Percentiles rank a stretch among this genome's conserved stretches.
Evolutionary conservation across 306 rosid genomes (phyloP).

Genomic region (Cucurbita maxima): DNA sequence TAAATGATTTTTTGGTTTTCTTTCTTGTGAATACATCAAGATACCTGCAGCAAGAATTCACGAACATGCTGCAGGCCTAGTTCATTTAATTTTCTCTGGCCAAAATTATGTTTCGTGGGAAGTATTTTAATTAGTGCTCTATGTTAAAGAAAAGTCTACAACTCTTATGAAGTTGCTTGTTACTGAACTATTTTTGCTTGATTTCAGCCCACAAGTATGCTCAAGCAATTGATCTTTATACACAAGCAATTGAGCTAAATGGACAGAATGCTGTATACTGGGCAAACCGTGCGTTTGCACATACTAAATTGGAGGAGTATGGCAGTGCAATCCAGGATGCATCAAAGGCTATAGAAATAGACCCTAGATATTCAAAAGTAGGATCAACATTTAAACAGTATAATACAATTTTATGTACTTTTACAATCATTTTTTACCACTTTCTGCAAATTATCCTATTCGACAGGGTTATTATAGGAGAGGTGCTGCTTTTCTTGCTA

Average conservation of each 20-base stretch:
- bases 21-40: neutral
- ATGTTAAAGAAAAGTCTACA: neutral
- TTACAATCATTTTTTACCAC: neutral
- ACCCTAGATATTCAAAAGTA: constrained; percentile 91
- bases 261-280: constrained; percentile 78
- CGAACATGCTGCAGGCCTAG: neutral
- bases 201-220: constrained; percentile 72
- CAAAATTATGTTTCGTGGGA: neutral
- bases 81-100: neutral
- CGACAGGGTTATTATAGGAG: constrained; percentile 88
- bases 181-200: constrained; percentile 12
- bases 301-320: constrained; percentile 84
- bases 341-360: constrained; percentile 72
- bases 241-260: constrained; percentile 71
- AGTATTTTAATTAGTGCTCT: neutral
- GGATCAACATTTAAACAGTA: constrained; percentile 5
- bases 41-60: neutral
- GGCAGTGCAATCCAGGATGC: constrained; percentile 98
- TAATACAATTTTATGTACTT: neutral
- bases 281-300: constrained; percentile 95
- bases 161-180: neutral
- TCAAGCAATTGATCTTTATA: constrained; percentile 78
- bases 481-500: constrained; percentile 87
- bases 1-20: neutral
- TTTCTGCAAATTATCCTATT: constrained; percentile 12